These are phyloP conservation scores for Aureobasidium sp. DNA, from an alignment of 2,329 filamentous ascomycete genomes.

Conservation along the genomic window DNA sequence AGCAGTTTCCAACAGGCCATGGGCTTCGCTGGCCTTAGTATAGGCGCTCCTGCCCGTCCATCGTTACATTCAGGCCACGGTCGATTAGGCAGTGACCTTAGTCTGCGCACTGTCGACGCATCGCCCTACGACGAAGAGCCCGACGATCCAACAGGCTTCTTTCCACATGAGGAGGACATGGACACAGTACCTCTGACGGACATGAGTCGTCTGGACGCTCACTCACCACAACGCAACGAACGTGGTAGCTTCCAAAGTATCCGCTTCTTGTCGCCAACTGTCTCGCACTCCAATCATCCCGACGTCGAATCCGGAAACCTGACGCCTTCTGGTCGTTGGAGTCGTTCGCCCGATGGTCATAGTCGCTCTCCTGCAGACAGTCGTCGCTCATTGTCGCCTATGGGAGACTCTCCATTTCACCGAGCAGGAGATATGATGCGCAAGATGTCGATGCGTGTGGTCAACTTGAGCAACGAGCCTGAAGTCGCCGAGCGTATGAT, in stretches of 20 bases:
- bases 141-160: slow-evolving; percentile 48
- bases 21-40: slow-evolving; percentile 40
- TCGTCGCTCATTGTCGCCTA: slow-evolving; percentile 41
- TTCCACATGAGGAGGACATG: slow-evolving; percentile 45
- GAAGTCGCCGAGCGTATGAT: slow-evolving; percentile 71
- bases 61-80: slow-evolving; percentile 18
- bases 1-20: slow-evolving; percentile 44
- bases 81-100: slow-evolving; percentile 24
- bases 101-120: slow-evolving; percentile 24
- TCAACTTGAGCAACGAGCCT: slow-evolving; percentile 91
- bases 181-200: slow-evolving; percentile 56
- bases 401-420: slow-evolving; percentile 40
- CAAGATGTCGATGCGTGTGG: slow-evolving; percentile 92
- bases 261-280: slow-evolving; percentile 42
- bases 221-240: slow-evolving; percentile 37
- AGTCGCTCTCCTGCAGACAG: slow-evolving; percentile 30
- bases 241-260: slow-evolving; percentile 45
- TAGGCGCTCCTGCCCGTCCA: slow-evolving; percentile 31
- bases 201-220: slow-evolving; percentile 32
- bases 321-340: slow-evolving; percentile 49
- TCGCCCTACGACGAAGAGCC: slow-evolving; percentile 43
- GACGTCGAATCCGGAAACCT: slow-evolving; percentile 53
- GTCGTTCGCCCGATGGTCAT: slow-evolving; percentile 37
- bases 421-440: slow-evolving; percentile 46
- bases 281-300: slow-evolving; percentile 51